Conservation (phyloP, 2,329 filamentous ascomycete species). For the Arthrobotrys megalospora region DNA sequence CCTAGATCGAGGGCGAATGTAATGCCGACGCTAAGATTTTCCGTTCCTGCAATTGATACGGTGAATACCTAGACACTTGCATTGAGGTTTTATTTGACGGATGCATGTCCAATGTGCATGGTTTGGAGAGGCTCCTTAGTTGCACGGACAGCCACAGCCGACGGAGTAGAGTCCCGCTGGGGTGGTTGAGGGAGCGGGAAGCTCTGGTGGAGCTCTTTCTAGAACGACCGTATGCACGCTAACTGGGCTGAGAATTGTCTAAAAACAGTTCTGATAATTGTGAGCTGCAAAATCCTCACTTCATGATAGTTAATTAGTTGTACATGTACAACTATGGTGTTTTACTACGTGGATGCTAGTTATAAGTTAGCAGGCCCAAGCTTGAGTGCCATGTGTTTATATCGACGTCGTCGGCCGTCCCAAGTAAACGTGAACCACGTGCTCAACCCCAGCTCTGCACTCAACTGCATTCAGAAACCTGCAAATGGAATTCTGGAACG, state of each 20-base stretch:
- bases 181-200: constrained; percentile 9
- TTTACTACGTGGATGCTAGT: constrained; percentile 1
- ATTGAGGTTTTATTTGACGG: constrained; percentile 7
- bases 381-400: constrained; percentile 18
- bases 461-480: constrained; percentile 9
- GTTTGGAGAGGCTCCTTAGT: constrained; percentile 6
- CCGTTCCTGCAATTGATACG: neutral
- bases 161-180: constrained; percentile 39
- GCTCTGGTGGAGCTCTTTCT: constrained; percentile 15
- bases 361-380: neutral
- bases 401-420: constrained; percentile 12
- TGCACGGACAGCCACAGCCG: constrained; percentile 42
- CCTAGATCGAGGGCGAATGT: neutral
- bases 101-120: constrained; percentile 6
- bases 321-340: neutral
- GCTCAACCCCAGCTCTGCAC: constrained; percentile 19
- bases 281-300: no score
- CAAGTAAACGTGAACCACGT: constrained; percentile 26
- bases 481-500: constrained; percentile 19
- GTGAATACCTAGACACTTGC: neutral
- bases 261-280: no score
- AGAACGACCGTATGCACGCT: neutral
- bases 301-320: neutral
- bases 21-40: constrained; percentile 11
- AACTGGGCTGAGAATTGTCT: neutral